These are phyloP conservation scores for Spathaspora arborariae DNA, from an alignment of 805 yeast genomes.

Conservation along the genomic window DNA sequence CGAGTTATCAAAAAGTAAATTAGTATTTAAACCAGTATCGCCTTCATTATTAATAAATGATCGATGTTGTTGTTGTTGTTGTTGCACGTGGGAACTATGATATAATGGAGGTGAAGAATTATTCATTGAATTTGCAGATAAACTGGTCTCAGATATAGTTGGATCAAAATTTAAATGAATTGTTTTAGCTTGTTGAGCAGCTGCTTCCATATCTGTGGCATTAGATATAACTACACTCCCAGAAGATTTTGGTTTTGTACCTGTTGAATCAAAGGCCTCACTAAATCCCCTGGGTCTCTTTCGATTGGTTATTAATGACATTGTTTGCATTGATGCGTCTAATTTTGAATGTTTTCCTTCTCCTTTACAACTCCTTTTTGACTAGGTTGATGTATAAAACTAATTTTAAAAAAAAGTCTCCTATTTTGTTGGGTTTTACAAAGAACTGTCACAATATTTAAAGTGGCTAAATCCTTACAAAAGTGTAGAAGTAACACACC, in stretches of 20 bases:
- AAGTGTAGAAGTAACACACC: neutral
- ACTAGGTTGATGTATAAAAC: neutral
- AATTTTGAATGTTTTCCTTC: neutral
- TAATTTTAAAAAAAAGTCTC: neutral
- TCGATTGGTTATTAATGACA: slow-evolving; percentile 38
- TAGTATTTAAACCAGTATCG: slow-evolving; percentile 1
- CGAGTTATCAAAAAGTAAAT: neutral
- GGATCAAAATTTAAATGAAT: slow-evolving; percentile 4
- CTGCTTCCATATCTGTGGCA: neutral
- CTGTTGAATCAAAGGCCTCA: slow-evolving; percentile 27
- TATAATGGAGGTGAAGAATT: slow-evolving; percentile 6
- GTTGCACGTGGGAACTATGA: neutral
- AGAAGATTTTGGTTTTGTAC: slow-evolving; percentile 3
- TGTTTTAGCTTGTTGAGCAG: neutral
- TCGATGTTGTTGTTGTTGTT: slow-evolving; percentile 1
- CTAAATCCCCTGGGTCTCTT: slow-evolving; percentile 45
- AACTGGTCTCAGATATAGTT: slow-evolving; percentile 4
- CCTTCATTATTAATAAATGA: neutral
- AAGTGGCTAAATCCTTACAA: neutral
- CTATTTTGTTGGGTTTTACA: neutral
- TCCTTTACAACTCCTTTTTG: neutral
- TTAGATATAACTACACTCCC: neutral
- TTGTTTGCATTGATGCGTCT: slow-evolving; percentile 8
- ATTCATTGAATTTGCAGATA: slow-evolving; percentile 3
- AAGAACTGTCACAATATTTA: neutral